Conservation (phyloP, 1,284 basidiomycete genomes). For the Clitocybe nebularis region DNA sequence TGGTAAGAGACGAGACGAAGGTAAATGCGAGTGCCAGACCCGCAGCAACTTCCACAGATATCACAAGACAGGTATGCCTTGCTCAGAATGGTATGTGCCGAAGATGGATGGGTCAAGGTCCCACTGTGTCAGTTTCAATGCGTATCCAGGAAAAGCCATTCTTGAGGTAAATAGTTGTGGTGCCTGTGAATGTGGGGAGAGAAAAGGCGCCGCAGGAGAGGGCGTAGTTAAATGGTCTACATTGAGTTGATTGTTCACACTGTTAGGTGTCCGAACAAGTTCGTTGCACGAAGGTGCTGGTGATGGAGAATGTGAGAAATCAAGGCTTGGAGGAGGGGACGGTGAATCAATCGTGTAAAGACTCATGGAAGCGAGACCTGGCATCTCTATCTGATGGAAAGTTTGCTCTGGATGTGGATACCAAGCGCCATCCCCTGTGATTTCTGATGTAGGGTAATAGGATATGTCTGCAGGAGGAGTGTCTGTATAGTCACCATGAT, state of each 20-base stretch:
- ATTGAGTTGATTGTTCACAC: background rate
- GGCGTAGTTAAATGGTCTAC: background rate
- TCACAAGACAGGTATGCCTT: background rate
- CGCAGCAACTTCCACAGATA: background rate
- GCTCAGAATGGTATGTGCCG: conserved; percentile 2
- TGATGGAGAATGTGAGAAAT: conserved; percentile 18
- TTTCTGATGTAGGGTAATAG: conserved; percentile 3
- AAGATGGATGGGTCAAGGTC: conserved; percentile 12
- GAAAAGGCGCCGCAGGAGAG: conserved; percentile 8
- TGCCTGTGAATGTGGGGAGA: conserved; percentile 5
- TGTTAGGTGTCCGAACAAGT: conserved; percentile 5
- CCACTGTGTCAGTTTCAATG: conserved; percentile 11
- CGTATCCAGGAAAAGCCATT: too few relatives aligned
- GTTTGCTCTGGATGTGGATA: background rate
- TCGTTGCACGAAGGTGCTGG: conserved; percentile 11
- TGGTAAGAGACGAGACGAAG: background rate
- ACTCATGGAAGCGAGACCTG: conserved; percentile 1
- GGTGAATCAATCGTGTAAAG: conserved; percentile 11
- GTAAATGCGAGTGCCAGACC: background rate
- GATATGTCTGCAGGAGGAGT: background rate
- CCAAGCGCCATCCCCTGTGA: conserved; percentile 1
- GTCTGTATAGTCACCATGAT: background rate
- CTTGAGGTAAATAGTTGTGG: conserved; percentile 7
- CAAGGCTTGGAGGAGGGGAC: conserved; percentile 11
- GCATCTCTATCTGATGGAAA: background rate